Base-by-base conservation (phyloP, 176 grass and related monocot genomes). In the Tuctoria greenei region DNA sequence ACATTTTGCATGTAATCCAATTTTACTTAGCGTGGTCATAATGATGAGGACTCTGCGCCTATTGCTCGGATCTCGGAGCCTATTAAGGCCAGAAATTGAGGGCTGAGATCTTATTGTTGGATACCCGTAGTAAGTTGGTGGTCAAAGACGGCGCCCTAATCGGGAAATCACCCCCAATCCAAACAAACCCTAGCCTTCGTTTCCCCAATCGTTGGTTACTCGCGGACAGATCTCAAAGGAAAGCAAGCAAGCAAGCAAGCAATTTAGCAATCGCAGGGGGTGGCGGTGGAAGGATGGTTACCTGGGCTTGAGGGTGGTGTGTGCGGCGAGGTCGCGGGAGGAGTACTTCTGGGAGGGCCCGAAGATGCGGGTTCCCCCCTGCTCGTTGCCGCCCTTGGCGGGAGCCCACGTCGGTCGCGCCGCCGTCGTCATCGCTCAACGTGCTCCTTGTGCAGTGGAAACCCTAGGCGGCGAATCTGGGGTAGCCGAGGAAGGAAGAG, bases 291-390 rank as follows among this genome's bases (percentile, higher is more conserved):
- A 57, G 4, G 23, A 16, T 6, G 24, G 10, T 4, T 35, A 97
- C 95, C 95, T 99, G 66, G 95, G 87, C 79, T 99, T 99, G 89
- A 99, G 95, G 75, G 71, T 44, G 79, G 91, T 98, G 89, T 98
- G 95, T 4, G 95, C 69, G 66, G 95, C 95, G 62, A 94, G 86
- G 78, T 98, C 95, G 73, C 91, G 87, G 58, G 91, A 98, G 57
- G 95, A 99, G 77, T 84, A 94, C 72, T 99, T 92, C 47, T 74
- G 61, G 5, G 95, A 99, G 23, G 95, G 95, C 0, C 95, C 95
- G 63, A 99, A 95, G 89, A 99, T 95, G 59, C 91, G 82, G 3
- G 91, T 95, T 26, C 95, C 95, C 0, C 91, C 95, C 77, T 99
- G 95, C 82, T 99, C 95, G 85, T 99, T 94, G 8, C 95, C 91